These are phyloP conservation scores for Melanogaster broomeanus DNA, from an alignment of 768 basidiomycete species.

Conservation along the genomic window DNA sequence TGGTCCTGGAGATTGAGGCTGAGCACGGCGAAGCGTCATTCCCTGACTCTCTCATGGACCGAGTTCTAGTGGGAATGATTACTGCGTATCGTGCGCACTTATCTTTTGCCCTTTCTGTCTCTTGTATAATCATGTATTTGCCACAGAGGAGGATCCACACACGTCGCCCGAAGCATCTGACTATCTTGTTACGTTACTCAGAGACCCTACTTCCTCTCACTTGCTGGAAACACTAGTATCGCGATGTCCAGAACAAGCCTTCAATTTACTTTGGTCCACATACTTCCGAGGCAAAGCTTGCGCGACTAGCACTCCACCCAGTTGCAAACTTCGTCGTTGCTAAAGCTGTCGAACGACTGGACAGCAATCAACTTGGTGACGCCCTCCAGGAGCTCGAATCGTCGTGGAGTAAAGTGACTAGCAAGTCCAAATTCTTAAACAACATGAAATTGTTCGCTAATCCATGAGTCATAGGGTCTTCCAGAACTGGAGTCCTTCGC, in stretches of 20 bases:
- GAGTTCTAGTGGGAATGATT: constrained; percentile 75
- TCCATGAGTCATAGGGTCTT: constrained; percentile 46
- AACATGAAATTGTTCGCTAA: constrained; percentile 2
- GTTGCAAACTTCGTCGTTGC: constrained; percentile 95
- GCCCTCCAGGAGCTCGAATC: constrained; percentile 61
- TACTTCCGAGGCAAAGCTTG: constrained; percentile 79
- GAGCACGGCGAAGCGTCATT: constrained; percentile 58
- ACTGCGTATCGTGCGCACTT: constrained; percentile 56
- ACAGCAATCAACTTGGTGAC: constrained; percentile 52
- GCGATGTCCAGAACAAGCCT: constrained; percentile 60
- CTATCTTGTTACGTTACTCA: constrained; percentile 78
- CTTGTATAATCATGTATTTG: constrained; percentile 3
- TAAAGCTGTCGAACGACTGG: constrained; percentile 66
- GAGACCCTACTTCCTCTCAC: constrained; percentile 88
- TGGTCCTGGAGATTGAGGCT: constrained; percentile 82
- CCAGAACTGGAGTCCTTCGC: constrained; percentile 76
- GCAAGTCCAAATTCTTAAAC: constrained; percentile 45
- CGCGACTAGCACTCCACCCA: constrained; percentile 78
- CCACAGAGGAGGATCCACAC: constrained; percentile 41
- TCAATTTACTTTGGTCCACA: constrained; percentile 68
- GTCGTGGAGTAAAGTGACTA: constrained; percentile 62
- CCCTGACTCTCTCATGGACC: constrained; percentile 78
- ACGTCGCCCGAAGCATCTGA: constrained; percentile 58
- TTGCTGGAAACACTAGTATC: constrained; percentile 80
- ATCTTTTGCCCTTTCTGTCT: not conserved